Evolutionary conservation across 164 flowering plant genomes (phyloP), one percentile per base, ranked within the genome.

Genomic region (Aristolochia fimbriata): DNA sequence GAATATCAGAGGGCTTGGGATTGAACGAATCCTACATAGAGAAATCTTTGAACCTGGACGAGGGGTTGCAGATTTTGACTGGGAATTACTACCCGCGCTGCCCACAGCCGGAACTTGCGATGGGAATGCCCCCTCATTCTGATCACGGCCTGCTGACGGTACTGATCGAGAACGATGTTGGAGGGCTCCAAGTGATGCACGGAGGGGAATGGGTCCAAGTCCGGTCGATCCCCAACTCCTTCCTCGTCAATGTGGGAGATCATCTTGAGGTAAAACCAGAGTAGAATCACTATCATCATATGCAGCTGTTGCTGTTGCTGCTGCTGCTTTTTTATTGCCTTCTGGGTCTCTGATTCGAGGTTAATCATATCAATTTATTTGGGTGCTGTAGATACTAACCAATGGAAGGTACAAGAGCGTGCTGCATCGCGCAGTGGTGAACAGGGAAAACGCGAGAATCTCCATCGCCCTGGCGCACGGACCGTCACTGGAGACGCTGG

Each of bases 371-470:
- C n/a, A n/a, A n/a, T 50, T 50, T 3, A 11, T 50, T 3, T 16
- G 20, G 19, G n/a, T 16, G 10, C 19, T 51, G 23, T 51, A 83
- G 95, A 79, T 87, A 62, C 6, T 85, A 61, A 85, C 80, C 62
- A 87, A 87, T 62, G 95, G 95, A 49, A 82, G 71, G 68, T 83
- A 82, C 78, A 87, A 78, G 65, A 83, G 91, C 25, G 75, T 74
- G 13, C 2, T 75, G 12, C 91, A 85, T 51, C 69, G 86, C 51
- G 91, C 81, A 0, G 68, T 68, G 0, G 83, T 85, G 74, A 87
- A 83, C 66, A 66, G 51, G 22, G 58, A 62, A 23, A 59, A 60
- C 6, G 62, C 80, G n/a, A 78, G 95, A 59, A 74, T 83, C 8
- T 80, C 87, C 15, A 6, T 85, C 9, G 95, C 71, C 6, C 5